These are phyloP conservation scores for Nakazawaea wickerhamii DNA, from an alignment of 805 yeast species.

Conservation along the genomic window DNA sequence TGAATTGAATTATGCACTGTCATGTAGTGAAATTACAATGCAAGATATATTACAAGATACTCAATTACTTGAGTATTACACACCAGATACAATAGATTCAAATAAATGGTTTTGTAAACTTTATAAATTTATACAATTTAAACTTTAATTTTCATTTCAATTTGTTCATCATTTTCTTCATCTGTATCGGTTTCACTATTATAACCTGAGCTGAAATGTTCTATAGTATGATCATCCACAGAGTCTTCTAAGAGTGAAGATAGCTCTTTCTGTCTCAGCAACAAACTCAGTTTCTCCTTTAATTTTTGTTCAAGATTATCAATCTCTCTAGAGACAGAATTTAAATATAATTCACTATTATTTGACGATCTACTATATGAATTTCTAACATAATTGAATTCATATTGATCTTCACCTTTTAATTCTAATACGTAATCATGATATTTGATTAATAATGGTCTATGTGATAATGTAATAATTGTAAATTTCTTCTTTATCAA, in stretches of 20 bases:
- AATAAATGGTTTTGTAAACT: slow-evolving; percentile 3
- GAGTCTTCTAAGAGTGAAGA: slow-evolving; percentile 42
- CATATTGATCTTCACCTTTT: slow-evolving; percentile 52
- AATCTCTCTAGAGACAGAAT: slow-evolving; percentile 72
- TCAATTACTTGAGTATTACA: slow-evolving; percentile 2
- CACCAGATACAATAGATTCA: neutral
- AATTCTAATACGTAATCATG: slow-evolving; percentile 75
- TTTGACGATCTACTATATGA: slow-evolving; percentile 16
- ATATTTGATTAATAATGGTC: slow-evolving; percentile 79
- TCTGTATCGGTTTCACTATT: slow-evolving; percentile 25
- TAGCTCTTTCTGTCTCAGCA: slow-evolving; percentile 53
- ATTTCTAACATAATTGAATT: slow-evolving; percentile 21
- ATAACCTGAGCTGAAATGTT: slow-evolving; percentile 18
- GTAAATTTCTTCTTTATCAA: slow-evolving; percentile 67
- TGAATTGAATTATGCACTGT: slow-evolving; percentile 1
- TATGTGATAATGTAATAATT: slow-evolving; percentile 74
- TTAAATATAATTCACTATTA: slow-evolving; percentile 36
- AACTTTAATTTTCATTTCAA: slow-evolving; percentile 12
- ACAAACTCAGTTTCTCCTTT: slow-evolving; percentile 53
- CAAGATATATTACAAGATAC: neutral
- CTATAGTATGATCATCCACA: slow-evolving; percentile 19
- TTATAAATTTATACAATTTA: slow-evolving; percentile 9
- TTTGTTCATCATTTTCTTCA: slow-evolving; percentile 31
- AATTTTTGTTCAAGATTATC: slow-evolving; percentile 57
- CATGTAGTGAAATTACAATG: neutral